A percentile compares a stretch with the other conserved stretches of the same genome.
These are phyloP conservation scores for Coemansia sp. DNA, from an alignment of 192 early-diverging fungal genomes.

Conservation along the genomic window DNA sequence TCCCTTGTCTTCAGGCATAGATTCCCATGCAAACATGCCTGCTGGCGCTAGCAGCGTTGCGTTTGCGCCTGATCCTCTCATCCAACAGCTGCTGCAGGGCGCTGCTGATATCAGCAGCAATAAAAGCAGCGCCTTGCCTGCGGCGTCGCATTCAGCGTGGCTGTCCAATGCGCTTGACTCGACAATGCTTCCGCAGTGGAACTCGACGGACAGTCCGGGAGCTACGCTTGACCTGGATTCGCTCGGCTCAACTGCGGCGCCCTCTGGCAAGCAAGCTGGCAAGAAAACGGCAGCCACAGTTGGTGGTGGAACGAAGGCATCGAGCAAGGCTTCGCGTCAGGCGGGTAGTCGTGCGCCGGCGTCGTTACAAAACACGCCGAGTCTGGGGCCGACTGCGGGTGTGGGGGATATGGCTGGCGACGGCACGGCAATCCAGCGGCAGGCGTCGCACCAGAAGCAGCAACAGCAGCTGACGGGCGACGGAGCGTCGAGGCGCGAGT, in stretches of 20 bases:
- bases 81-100: slow-evolving; percentile 40
- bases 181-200: slow-evolving; percentile 20
- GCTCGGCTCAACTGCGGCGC: not conserved
- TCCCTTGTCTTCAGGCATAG: not conserved
- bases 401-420: not conserved
- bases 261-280: not conserved
- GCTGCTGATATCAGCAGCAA: slow-evolving; percentile 18
- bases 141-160: slow-evolving; percentile 14
- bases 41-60: not conserved
- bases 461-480: slow-evolving; percentile 13
- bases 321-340: too few species aligned
- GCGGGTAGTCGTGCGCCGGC: not conserved
- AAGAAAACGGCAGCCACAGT: not conserved
- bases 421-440: not conserved
- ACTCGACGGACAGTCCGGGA: not conserved
- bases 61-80: slow-evolving; percentile 28
- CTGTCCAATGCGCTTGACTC: slow-evolving; percentile 13
- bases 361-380: not conserved
- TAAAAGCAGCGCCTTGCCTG: not conserved
- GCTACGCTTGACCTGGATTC: not conserved
- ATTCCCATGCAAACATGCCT: not conserved
- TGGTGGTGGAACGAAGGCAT: too few species aligned
- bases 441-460: slow-evolving; percentile 11
- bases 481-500: slow-evolving; percentile 10
- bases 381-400: not conserved